These are phyloP conservation scores for Elasticomyces elasticus DNA, from an alignment of 495 filamentous ascomycete species.

Conservation along the genomic window DNA sequence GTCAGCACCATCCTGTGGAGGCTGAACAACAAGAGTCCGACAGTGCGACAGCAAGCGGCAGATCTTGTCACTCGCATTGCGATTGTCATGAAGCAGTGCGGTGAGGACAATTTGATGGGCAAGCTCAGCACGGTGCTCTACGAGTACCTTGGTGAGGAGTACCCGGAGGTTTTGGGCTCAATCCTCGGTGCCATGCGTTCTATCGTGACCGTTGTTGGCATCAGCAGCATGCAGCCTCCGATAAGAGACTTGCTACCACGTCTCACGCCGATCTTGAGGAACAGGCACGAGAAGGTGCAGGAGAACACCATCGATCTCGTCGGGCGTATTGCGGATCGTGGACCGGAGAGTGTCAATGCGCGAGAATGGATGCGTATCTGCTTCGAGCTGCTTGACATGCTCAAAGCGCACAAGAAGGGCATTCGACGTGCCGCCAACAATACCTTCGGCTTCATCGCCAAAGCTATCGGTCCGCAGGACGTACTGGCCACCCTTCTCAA, in stretches of 20 bases:
- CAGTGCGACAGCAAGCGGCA: conserved; percentile 92
- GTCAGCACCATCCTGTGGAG: conserved; percentile 95
- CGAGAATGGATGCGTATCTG: conserved; percentile 99
- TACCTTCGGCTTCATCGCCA: conserved; percentile 99
- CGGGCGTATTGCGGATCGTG: conserved; percentile 94
- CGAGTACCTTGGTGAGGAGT: conserved; percentile 98
- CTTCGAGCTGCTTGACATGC: conserved; percentile 97
- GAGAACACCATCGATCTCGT: conserved; percentile 99
- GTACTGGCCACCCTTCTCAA: conserved; percentile 92
- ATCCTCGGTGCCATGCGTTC: conserved; percentile 91
- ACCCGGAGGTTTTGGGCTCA: conserved; percentile 93
- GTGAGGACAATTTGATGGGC: conserved; percentile 88
- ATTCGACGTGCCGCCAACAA: conserved; percentile 98
- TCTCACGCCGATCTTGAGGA: conserved; percentile 91
- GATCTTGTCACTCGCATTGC: conserved; percentile 95
- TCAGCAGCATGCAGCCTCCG: conserved; percentile 97
- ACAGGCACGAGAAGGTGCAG: conserved; percentile 98
- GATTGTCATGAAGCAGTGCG: conserved; percentile 97
- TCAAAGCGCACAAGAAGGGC: conserved; percentile 98
- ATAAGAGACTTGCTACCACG: conserved; percentile 94
- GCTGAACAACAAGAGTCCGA: conserved; percentile 92
- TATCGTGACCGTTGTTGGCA: conserved; percentile 96
- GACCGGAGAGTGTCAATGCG: conserved; percentile 89
- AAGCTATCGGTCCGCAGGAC: conserved; percentile 96
- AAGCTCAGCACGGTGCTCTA: conserved; percentile 96